Percentiles rank a stretch among this genome's conserved stretches.
These are phyloP conservation scores for Hemileia vastatrix DNA, from an alignment of 1,284 basidiomycete species.

Conservation along the genomic window DNA sequence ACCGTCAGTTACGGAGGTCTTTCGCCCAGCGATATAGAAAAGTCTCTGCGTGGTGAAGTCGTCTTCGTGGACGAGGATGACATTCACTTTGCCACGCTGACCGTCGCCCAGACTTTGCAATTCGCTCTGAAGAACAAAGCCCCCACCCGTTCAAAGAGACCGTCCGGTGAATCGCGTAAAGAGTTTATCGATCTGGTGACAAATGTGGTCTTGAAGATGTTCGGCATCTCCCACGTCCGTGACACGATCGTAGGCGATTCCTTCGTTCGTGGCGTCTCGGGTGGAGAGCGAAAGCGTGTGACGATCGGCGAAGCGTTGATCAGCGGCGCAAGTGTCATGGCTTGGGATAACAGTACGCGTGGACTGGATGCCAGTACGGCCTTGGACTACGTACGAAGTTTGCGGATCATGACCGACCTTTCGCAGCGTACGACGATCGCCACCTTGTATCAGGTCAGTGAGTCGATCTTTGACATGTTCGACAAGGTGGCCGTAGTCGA, in stretches of 20 bases:
- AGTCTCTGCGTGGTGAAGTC: no score
- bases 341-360: constrained; percentile 58
- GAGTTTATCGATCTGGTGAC: constrained; percentile 48
- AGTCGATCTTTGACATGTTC: constrained; percentile 50
- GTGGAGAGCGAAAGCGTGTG: constrained; percentile 62
- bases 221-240: constrained; percentile 63
- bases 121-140: constrained; percentile 57
- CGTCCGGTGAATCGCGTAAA: constrained; percentile 48
- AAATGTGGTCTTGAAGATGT: constrained; percentile 55
- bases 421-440: constrained; percentile 66
- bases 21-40: no score
- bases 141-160: constrained; percentile 53
- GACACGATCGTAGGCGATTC: constrained; percentile 71
- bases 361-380: constrained; percentile 66
- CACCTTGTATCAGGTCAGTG: constrained; percentile 69
- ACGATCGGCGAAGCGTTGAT: constrained; percentile 62
- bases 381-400: constrained; percentile 61
- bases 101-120: constrained; percentile 57
- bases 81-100: constrained; percentile 64
- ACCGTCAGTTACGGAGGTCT: no score
- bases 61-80: constrained; percentile 50
- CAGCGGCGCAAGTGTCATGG: constrained; percentile 53
- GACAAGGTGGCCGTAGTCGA: constrained; percentile 44
- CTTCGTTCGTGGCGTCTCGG: constrained; percentile 63
- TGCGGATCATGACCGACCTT: constrained; percentile 68